These are phyloP conservation scores for Ceratocystis albifundus DNA, from an alignment of 2,329 filamentous ascomycete species.

Conservation along the genomic window DNA sequence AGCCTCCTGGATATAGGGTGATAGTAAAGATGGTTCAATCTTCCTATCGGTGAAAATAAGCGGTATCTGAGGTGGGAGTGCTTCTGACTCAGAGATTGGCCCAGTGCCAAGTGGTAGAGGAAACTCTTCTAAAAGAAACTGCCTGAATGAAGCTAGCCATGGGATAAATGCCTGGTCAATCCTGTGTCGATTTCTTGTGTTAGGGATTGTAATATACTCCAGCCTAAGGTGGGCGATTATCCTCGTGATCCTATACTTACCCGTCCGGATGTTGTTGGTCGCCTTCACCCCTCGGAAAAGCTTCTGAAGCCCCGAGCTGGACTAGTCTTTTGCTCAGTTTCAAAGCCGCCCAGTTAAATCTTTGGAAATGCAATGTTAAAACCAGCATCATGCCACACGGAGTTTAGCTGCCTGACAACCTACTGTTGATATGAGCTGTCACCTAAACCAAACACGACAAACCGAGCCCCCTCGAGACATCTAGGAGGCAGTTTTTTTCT, in stretches of 20 bases:
- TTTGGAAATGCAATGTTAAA: constrained; percentile 30
- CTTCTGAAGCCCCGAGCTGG: constrained; percentile 68
- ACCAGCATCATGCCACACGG: not conserved
- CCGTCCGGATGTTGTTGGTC: constrained; percentile 92
- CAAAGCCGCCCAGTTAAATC: constrained; percentile 84
- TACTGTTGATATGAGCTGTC: constrained; percentile 92
- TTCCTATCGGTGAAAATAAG: constrained; percentile 13
- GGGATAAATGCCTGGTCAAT: constrained; percentile 71
- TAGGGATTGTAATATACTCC: not conserved
- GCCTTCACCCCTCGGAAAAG: constrained; percentile 70
- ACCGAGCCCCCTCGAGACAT: constrained; percentile 57
- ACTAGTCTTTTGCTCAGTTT: constrained; percentile 75
- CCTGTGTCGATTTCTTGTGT: constrained; percentile 34
- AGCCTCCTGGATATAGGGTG: not conserved
- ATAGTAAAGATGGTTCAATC: not conserved
- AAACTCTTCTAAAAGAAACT: constrained; percentile 52
- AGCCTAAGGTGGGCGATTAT: not conserved
- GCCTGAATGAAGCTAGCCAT: constrained; percentile 60
- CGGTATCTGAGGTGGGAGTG: constrained; percentile 59
- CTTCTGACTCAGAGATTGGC: constrained; percentile 61
- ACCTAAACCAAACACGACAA: constrained; percentile 81
- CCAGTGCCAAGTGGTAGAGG: constrained; percentile 55
- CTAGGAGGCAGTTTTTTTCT: constrained; percentile 62
- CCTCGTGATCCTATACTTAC: constrained; percentile 37
- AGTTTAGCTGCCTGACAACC: constrained; percentile 26